phyloP scores from a whole-genome alignment of 192 early-diverging fungal genomes.

The Coemansia sp. region DNA sequence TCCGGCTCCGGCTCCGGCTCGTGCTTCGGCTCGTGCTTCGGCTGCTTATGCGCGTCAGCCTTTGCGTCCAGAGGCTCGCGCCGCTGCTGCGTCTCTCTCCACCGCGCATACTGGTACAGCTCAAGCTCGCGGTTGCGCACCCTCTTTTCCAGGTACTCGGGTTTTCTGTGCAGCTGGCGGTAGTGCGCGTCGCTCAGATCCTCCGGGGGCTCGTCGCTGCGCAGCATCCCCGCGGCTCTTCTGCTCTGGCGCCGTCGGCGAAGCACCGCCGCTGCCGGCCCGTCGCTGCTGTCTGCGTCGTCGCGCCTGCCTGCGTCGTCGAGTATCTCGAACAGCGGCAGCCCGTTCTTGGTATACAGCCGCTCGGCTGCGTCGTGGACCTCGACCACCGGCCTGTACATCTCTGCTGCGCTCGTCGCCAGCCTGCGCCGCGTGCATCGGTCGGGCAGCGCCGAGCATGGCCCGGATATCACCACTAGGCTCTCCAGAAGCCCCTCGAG shows the following conservation, averaged over 20 bases:
- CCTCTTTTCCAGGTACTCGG: slow-evolving; percentile 47
- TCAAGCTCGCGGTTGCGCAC: slow-evolving; percentile 48
- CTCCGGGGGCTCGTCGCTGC: slow-evolving; percentile 3
- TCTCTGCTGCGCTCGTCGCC: slow-evolving; percentile 1
- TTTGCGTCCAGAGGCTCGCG: neutral
- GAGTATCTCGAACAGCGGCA: slow-evolving; percentile 38
- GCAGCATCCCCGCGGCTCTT: neutral
- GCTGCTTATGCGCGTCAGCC: neutral
- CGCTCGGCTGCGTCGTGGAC: slow-evolving; percentile 28
- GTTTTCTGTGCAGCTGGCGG: slow-evolving; percentile 34
- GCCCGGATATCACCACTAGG: slow-evolving; percentile 30
- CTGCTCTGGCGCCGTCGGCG: slow-evolving; percentile 16
- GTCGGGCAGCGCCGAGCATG: slow-evolving; percentile 18
- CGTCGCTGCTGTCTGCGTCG: slow-evolving; percentile 9
- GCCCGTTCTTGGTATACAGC: slow-evolving; percentile 29
- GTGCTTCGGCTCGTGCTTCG: neutral
- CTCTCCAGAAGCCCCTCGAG: slow-evolving; percentile 35
- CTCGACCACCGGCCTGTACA: slow-evolving; percentile 40
- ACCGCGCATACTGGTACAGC: slow-evolving; percentile 50
- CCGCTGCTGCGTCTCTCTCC: slow-evolving; percentile 29
- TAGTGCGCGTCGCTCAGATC: slow-evolving; percentile 39
- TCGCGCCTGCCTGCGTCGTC: neutral
- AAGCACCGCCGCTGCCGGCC: slow-evolving; percentile 27
- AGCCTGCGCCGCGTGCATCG: slow-evolving; percentile 11
- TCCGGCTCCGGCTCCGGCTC: neutral